These are phyloP conservation scores for Phytophthora constricta DNA, from an alignment of 352 stramenopile genomes.

Conservation along the genomic window DNA sequence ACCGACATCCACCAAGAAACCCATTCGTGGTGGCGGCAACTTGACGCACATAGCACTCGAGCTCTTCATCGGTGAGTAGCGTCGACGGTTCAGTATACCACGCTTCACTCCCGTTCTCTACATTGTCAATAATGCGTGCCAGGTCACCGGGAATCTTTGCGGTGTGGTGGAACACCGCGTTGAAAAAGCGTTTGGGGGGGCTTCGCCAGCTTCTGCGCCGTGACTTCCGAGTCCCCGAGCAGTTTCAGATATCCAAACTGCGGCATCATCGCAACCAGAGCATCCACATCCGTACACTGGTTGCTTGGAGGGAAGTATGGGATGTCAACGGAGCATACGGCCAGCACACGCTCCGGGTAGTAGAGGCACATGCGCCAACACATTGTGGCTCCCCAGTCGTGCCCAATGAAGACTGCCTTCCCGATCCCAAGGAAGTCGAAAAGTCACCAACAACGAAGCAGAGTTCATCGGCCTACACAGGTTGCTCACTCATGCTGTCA, in stretches of 20 bases:
- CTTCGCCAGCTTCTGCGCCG: conserved; percentile 30
- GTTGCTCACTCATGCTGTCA: no score
- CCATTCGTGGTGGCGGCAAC: conserved; percentile 28
- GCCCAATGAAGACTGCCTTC: conserved; percentile 62
- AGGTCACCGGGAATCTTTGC: conserved; percentile 17
- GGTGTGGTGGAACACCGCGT: conserved; percentile 39
- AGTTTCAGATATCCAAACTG: conserved; percentile 64
- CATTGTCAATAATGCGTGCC: conserved; percentile 17
- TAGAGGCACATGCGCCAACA: conserved; percentile 67
- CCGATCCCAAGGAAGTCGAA: conserved; percentile 5
- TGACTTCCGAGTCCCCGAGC: conserved; percentile 33
- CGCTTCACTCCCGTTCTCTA: conserved; percentile 23
- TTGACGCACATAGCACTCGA: conserved; percentile 51
- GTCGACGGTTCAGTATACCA: conserved; percentile 32
- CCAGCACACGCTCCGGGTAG: conserved; percentile 52
- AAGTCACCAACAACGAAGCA: no score
- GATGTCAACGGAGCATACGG: conserved; percentile 55
- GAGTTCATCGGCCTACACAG: no score
- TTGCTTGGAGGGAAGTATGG: conserved; percentile 49
- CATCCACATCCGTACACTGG: conserved; percentile 41
- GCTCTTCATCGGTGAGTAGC: conserved; percentile 45
- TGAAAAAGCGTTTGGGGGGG: conserved; percentile 41
- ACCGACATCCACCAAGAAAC: conserved; percentile 49
- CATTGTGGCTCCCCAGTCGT: conserved; percentile 63
- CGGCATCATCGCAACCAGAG: conserved; percentile 40